Conservation (phyloP, 2,329 filamentous ascomycete species). For the Apiospora pterosperma region DNA sequence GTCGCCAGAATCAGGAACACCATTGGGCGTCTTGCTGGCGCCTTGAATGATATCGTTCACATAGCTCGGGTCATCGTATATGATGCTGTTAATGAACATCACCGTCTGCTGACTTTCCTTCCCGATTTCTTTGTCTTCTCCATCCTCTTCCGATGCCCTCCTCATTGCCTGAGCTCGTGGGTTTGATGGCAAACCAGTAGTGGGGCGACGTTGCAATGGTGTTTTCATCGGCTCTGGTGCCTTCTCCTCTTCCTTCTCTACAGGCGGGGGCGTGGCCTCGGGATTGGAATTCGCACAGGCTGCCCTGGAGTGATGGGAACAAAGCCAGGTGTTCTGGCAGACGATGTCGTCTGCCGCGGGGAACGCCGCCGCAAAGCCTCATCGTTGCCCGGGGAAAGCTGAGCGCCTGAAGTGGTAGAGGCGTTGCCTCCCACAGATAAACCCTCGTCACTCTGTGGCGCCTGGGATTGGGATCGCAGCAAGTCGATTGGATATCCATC, state of each 20-base stretch:
- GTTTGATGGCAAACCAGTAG: slow-evolving; percentile 45
- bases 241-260: slow-evolving; percentile 26
- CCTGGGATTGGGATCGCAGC: not conserved
- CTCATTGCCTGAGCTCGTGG: slow-evolving; percentile 37
- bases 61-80: slow-evolving; percentile 48
- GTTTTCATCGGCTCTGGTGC: slow-evolving; percentile 31
- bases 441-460: slow-evolving; percentile 12
- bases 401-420: slow-evolving; percentile 39
- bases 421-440: slow-evolving; percentile 32
- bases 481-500: slow-evolving; percentile 4
- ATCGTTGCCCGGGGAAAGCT: slow-evolving; percentile 49
- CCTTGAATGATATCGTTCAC: slow-evolving; percentile 48
- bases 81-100: slow-evolving; percentile 54
- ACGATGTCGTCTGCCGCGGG: slow-evolving; percentile 34
- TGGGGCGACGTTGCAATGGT: slow-evolving; percentile 41
- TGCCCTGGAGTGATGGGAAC: slow-evolving; percentile 24
- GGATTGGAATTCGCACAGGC: slow-evolving; percentile 29
- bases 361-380: slow-evolving; percentile 47
- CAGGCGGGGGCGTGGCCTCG: slow-evolving; percentile 20
- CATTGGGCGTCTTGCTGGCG: slow-evolving; percentile 28
- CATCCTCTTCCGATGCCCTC: slow-evolving; percentile 22
- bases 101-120: slow-evolving; percentile 40
- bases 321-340: slow-evolving; percentile 17
- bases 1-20: slow-evolving; percentile 20
- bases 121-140: slow-evolving; percentile 24